Percentiles rank a stretch among this genome's conserved stretches.
Evolutionary conservation across 2,329 filamentous ascomycete genomes (phyloP).

Genomic region (Colletotrichum karsti): DNA sequence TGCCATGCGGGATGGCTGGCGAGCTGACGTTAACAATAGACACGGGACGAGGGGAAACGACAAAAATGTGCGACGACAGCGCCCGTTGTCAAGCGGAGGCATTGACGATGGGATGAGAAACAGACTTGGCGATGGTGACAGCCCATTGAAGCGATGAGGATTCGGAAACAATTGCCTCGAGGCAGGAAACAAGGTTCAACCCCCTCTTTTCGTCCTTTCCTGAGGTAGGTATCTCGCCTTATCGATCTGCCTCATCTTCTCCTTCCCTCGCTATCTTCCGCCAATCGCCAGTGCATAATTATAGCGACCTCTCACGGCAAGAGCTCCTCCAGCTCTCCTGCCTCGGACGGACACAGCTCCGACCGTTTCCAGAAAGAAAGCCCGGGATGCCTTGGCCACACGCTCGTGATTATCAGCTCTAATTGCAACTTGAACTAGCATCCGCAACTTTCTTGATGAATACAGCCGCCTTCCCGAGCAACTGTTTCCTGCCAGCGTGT

Average conservation of each 20-base stretch:
- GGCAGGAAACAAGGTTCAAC: background rate
- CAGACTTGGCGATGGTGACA: background rate
- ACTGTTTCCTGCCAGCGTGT: no score
- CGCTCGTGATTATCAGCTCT: no score
- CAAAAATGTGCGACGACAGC: constrained; percentile 6
- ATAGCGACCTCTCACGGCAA: no score
- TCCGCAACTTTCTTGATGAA: no score
- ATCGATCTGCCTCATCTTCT: background rate
- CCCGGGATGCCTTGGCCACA: no score
- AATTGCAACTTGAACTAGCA: no score
- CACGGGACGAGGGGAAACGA: constrained; percentile 4
- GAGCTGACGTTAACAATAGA: constrained; percentile 15
- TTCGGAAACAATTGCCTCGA: background rate
- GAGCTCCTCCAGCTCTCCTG: no score
- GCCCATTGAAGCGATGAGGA: background rate
- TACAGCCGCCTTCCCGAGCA: no score
- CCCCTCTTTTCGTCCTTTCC: background rate
- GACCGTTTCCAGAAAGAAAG: background rate
- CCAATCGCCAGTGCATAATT: no score
- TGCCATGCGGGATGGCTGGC: constrained; percentile 5
- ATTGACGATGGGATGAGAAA: constrained; percentile 10
- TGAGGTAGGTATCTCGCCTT: no score
- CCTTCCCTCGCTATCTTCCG: no score
- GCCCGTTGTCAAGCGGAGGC: constrained; percentile 10
- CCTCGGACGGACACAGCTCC: background rate